These are phyloP conservation scores for Flaveria linearis DNA, from an alignment of 129 eudicot genomes.

Conservation along the genomic window DNA sequence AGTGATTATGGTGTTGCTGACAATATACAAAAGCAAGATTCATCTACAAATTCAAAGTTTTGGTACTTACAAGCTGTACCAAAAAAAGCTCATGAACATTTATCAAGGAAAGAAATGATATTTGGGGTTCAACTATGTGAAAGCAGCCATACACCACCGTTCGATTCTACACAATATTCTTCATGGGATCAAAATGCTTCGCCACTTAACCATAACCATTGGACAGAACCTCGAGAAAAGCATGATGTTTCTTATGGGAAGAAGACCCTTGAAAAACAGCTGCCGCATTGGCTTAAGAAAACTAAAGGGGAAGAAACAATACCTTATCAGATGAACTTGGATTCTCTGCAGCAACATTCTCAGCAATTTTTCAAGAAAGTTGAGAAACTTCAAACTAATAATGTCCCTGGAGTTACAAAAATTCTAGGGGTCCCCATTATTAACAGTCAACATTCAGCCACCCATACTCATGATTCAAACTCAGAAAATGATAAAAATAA, in stretches of 20 bases:
- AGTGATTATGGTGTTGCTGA: not conserved
- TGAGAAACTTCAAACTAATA: constrained; percentile 31
- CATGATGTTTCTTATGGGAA: constrained; percentile 15
- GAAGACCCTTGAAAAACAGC: constrained; percentile 28
- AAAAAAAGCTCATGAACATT: constrained; percentile 27
- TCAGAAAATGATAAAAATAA: constrained; percentile 29
- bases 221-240: constrained; percentile 24
- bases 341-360: constrained; percentile 59
- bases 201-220: constrained; percentile 25
- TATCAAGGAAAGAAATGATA: constrained; percentile 43
- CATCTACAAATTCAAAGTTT: constrained; percentile 32
- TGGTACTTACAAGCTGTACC: constrained; percentile 38
- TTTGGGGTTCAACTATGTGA: constrained; percentile 72
- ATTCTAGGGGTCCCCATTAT: constrained; percentile 43
- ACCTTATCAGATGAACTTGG: constrained; percentile 58
- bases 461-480: not conserved
- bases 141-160: constrained; percentile 33
- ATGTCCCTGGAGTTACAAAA: constrained; percentile 22
- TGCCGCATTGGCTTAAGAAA: constrained; percentile 48
- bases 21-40: constrained; percentile 34
- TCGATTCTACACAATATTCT: constrained; percentile 34
- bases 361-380: constrained; percentile 55
- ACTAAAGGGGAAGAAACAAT: constrained; percentile 39
- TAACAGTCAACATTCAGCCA: constrained; percentile 15
- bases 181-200: constrained; percentile 22